These are phyloP conservation scores for Fusarium pininemorale DNA, from an alignment of 2,329 filamentous ascomycete genomes.

Conservation along the genomic window DNA sequence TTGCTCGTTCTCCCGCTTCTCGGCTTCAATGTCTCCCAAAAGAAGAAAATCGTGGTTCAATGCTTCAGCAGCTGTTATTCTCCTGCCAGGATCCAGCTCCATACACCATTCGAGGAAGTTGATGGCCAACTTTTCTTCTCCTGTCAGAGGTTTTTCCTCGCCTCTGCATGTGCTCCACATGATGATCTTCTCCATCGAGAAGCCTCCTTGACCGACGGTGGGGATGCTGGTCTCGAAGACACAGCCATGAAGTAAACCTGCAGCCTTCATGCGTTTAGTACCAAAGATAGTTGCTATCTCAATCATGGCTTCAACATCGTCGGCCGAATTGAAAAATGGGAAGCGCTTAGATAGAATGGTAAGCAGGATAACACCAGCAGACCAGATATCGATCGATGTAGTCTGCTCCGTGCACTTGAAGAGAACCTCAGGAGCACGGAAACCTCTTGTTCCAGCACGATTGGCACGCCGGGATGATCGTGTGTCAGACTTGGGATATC, in stretches of 20 bases:
- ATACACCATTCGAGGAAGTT: constrained; percentile 77
- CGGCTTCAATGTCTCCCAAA: constrained; percentile 46
- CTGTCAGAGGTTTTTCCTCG: constrained; percentile 64
- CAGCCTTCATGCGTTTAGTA: constrained; percentile 80
- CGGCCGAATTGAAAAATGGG: constrained; percentile 98
- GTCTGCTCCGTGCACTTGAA: constrained; percentile 97
- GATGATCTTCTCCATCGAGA: constrained; percentile 91
- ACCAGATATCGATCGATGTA: constrained; percentile 96
- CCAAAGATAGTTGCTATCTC: constrained; percentile 98
- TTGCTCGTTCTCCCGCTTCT: constrained; percentile 55
- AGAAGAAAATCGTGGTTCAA: constrained; percentile 75
- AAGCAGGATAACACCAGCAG: constrained; percentile 94
- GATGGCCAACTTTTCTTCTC: constrained; percentile 77
- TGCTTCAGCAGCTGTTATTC: constrained; percentile 80
- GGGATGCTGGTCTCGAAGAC: constrained; percentile 94
- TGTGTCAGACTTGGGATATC: constrained; percentile 90
- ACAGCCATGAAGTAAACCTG: constrained; percentile 85
- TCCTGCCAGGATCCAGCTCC: constrained; percentile 77
- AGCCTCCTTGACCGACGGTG: constrained; percentile 85
- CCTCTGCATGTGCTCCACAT: constrained; percentile 90
- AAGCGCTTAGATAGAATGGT: constrained; percentile 92
- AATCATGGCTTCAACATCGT: constrained; percentile 97
- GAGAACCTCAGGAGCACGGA: constrained; percentile 94
- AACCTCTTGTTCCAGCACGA: constrained; percentile 91
- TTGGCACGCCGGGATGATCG: constrained; percentile 91